Conservation (phyloP, 345 rosid genomes). For the Gossypium arboreum region DNA sequence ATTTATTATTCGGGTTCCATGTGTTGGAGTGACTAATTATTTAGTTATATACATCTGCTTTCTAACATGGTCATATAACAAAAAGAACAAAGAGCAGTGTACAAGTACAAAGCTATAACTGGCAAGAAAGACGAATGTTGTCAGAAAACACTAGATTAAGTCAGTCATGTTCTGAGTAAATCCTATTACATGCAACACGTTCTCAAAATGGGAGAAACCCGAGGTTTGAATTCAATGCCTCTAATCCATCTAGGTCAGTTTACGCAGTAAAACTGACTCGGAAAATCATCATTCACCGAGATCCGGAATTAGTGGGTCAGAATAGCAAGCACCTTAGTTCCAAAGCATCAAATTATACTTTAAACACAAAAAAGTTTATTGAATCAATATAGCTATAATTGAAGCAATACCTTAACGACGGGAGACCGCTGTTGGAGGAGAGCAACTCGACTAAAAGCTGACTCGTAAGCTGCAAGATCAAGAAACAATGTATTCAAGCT, state of each 20-base stretch:
- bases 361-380: not conserved
- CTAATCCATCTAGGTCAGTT: not conserved
- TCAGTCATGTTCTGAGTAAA: not conserved
- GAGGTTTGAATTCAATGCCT: not conserved
- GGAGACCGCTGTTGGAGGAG: conserved; percentile 85
- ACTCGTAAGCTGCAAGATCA: conserved; percentile 53
- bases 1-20: not conserved
- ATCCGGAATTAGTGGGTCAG: too few species aligned
- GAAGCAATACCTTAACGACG: conserved; percentile 50
- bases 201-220: not conserved
- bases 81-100: not conserved
- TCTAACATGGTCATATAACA: not conserved
- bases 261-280: not conserved
- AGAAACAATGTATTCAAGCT: not conserved
- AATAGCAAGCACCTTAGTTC: not conserved
- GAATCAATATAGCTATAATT: not conserved
- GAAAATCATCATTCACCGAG: not conserved
- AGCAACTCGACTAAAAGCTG: conserved; percentile 39
- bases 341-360: not conserved
- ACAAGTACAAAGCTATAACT: not conserved
- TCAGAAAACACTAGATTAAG: not conserved
- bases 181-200: not conserved
- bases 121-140: not conserved
- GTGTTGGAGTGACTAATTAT: not conserved
- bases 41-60: not conserved